Evolutionary conservation across 495 filamentous ascomycete species (phyloP).

Genomic region (Penicillium samsonianum): DNA sequence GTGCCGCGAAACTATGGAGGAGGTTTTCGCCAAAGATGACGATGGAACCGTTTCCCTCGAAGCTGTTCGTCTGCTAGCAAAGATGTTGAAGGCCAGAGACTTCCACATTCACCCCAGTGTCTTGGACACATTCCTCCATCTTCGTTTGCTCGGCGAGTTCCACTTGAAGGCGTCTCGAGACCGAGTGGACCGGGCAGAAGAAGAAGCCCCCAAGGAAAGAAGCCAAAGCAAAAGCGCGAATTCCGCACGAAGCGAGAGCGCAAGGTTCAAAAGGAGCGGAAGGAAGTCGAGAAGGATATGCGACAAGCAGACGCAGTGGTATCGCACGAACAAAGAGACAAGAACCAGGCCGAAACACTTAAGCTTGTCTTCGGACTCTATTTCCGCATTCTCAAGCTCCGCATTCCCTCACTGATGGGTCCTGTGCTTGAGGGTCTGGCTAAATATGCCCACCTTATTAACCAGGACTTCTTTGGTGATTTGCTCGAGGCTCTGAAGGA

Average conservation of each 20-base stretch:
- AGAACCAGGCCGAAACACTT: conserved; percentile 91
- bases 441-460: conserved; percentile 91
- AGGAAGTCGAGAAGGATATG: conserved; percentile 89
- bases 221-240: conserved; percentile 70
- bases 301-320: conserved; percentile 87
- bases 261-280: conserved; percentile 77
- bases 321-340: conserved; percentile 85
- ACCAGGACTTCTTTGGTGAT: conserved; percentile 97
- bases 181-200: conserved; percentile 61
- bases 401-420: conserved; percentile 78
- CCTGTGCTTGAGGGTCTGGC: conserved; percentile 90
- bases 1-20: conserved; percentile 77
- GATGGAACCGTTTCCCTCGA: conserved; percentile 87
- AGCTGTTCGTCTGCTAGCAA: conserved; percentile 78
- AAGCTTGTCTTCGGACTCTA: conserved; percentile 94
- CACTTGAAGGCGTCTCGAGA: conserved; percentile 76
- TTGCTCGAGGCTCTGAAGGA: conserved; percentile 92
- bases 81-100: conserved; percentile 87
- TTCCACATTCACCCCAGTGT: conserved; percentile 82
- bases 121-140: conserved; percentile 85
- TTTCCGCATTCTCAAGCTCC: conserved; percentile 87
- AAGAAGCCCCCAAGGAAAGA: conserved; percentile 53
- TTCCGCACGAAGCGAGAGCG: conserved; percentile 74
- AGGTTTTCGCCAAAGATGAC: conserved; percentile 81
- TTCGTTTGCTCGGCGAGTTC: conserved; percentile 86